Conservation (phyloP, 768 basidiomycete genomes). For the Russula sp. region DNA sequence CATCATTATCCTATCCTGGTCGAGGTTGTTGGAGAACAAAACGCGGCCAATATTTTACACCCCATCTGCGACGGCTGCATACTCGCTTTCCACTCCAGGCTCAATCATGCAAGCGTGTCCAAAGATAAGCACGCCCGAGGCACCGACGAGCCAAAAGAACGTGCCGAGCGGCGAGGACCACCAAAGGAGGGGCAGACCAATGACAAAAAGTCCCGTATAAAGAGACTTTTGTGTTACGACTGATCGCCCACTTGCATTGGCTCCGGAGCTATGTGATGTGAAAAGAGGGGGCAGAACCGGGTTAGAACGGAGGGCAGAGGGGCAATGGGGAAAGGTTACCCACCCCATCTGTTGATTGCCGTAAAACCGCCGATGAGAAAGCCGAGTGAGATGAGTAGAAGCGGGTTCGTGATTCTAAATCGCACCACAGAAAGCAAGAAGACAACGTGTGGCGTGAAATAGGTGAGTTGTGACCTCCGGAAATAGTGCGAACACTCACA, state of each 20-base stretch:
- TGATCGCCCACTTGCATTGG: slow-evolving; percentile 80
- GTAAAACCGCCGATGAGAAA: slow-evolving; percentile 93
- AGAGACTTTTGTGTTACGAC: slow-evolving; percentile 86
- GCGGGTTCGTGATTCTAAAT: slow-evolving; percentile 74
- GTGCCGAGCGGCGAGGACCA: slow-evolving; percentile 70
- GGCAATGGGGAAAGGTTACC: slow-evolving; percentile 32
- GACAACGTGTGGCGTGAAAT: neutral
- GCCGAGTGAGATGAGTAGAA: slow-evolving; percentile 74
- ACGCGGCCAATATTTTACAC: slow-evolving; percentile 37
- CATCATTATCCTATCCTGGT: neutral
- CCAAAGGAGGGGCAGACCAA: slow-evolving; percentile 88
- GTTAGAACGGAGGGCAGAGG: neutral
- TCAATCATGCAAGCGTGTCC: slow-evolving; percentile 87
- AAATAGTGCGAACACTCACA: slow-evolving; percentile 49
- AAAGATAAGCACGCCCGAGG: slow-evolving; percentile 78
- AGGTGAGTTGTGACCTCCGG: neutral
- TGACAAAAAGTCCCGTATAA: slow-evolving; percentile 85
- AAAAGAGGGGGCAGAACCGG: neutral
- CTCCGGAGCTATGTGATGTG: slow-evolving; percentile 62
- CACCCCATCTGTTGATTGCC: slow-evolving; percentile 86
- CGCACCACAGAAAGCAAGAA: neutral
- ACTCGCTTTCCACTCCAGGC: slow-evolving; percentile 94
- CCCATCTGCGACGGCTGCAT: slow-evolving; percentile 69
- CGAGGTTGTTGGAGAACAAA: neutral
- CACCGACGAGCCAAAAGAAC: slow-evolving; percentile 94